Percentiles rank a stretch among this genome's conserved stretches.
Conservation (phyloP, 306 rosid genomes). For the Luffa aegyptiaca region DNA sequence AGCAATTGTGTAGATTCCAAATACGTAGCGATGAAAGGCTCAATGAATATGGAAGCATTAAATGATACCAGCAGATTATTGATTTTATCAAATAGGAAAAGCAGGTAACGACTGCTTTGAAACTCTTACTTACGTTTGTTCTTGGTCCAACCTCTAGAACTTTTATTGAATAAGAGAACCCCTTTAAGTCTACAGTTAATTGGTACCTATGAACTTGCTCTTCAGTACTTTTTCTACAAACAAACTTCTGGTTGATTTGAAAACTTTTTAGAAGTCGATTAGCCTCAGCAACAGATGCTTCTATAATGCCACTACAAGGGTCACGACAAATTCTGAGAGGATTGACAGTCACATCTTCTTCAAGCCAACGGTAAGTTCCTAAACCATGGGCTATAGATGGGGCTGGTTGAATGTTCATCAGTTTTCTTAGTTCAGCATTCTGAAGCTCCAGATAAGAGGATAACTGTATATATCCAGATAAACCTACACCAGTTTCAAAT, state of each 20-base stretch:
- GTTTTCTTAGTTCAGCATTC: slow-evolving; percentile 25
- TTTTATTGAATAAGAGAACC: slow-evolving; percentile 39
- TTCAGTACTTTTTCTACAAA: slow-evolving; percentile 27
- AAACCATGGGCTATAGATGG: slow-evolving; percentile 77
- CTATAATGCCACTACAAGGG: slow-evolving; percentile 49
- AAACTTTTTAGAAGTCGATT: slow-evolving; percentile 40
- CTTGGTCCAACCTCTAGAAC: slow-evolving; percentile 65
- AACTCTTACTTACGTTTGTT: slow-evolving; percentile 44
- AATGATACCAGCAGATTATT: no score
- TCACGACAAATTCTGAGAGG: slow-evolving; percentile 45
- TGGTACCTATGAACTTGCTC: slow-evolving; percentile 40
- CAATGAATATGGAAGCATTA: background rate
- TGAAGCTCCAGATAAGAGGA: slow-evolving; percentile 65
- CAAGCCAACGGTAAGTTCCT: slow-evolving; percentile 84
- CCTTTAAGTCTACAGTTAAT: slow-evolving; percentile 27
- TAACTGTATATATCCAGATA: slow-evolving; percentile 76
- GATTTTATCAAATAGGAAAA: background rate
- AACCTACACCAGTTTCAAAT: slow-evolving; percentile 85
- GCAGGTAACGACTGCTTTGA: background rate
- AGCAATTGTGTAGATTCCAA: background rate
- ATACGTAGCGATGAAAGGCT: background rate
- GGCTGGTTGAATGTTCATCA: slow-evolving; percentile 22
- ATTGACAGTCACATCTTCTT: slow-evolving; percentile 56
- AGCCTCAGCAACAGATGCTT: slow-evolving; percentile 70
- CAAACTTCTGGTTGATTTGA: slow-evolving; percentile 40